A percentile compares a stretch with the other conserved stretches of the same genome.
phyloP scores from a whole-genome alignment of 345 rosid genomes.

The Acer campestre region DNA sequence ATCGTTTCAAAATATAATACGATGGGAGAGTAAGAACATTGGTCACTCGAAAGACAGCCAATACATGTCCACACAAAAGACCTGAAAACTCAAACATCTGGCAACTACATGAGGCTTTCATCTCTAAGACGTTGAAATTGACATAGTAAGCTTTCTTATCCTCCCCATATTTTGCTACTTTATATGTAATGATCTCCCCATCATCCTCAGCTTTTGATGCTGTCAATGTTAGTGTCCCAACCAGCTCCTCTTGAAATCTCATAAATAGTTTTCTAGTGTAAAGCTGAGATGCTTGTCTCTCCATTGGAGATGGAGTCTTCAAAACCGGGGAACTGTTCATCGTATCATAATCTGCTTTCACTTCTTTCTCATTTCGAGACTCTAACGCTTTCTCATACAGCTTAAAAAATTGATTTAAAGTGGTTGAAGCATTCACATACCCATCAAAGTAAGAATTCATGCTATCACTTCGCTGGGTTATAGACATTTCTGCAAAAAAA shows the following conservation, averaged over 20 bases:
- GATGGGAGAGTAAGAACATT: conserved; percentile 56
- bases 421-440: conserved; percentile 49
- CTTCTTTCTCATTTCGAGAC: conserved; percentile 46
- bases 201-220: conserved; percentile 49
- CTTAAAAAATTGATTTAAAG: conserved; percentile 38
- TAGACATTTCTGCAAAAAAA: conserved; percentile 56
- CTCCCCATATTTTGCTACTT: conserved; percentile 52
- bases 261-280: conserved; percentile 47
- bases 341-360: conserved; percentile 54
- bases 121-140: conserved; percentile 42
- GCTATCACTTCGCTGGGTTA: conserved; percentile 43
- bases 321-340: conserved; percentile 40
- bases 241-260: conserved; percentile 58
- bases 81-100: conserved; percentile 64
- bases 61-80: conserved; percentile 50
- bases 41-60: conserved; percentile 54
- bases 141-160: conserved; percentile 46
- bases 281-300: conserved; percentile 49
- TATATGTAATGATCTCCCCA: conserved; percentile 36
- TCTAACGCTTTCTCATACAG: conserved; percentile 52
- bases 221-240: conserved; percentile 46
- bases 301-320: conserved; percentile 62
- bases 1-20: conserved; percentile 46
- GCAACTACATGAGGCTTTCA: conserved; percentile 55
- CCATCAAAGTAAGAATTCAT: conserved; percentile 59